These are phyloP conservation scores for Linum lewisii DNA, from an alignment of 345 rosid genomes.

Conservation along the genomic window DNA sequence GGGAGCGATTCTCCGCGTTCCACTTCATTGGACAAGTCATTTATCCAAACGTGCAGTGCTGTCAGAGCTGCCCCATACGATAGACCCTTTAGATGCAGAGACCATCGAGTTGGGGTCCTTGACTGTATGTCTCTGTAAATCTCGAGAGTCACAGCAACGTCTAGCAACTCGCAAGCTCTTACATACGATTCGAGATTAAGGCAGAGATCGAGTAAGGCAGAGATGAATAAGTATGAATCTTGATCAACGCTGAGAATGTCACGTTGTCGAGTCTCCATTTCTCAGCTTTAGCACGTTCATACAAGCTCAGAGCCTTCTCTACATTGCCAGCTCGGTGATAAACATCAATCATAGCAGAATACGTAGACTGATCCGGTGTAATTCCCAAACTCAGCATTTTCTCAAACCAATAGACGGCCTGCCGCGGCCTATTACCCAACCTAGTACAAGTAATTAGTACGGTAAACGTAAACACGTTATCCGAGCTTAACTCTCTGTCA, in stretches of 20 bases:
- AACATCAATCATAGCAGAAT: constrained; percentile 66
- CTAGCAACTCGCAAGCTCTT: constrained; percentile 69
- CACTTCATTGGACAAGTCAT: constrained; percentile 55
- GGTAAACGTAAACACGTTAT: no score
- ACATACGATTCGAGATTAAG: constrained; percentile 59
- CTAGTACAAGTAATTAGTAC: no score
- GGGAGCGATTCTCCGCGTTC: constrained; percentile 73
- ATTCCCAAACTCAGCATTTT: constrained; percentile 58
- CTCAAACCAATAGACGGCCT: no score
- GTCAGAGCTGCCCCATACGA: constrained; percentile 89
- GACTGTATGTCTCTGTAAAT: constrained; percentile 59
- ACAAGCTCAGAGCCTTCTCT: constrained; percentile 69
- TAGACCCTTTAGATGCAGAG: constrained; percentile 68
- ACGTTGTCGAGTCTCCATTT: constrained; percentile 65
- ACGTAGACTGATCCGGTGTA: constrained; percentile 59
- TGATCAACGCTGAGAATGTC: constrained; percentile 66
- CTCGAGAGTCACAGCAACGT: constrained; percentile 56
- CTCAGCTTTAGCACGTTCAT: constrained; percentile 81
- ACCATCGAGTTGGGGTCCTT: constrained; percentile 78
- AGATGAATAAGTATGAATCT: constrained; percentile 66
- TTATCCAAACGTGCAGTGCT: constrained; percentile 80
- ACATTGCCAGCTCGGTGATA: constrained; percentile 70
- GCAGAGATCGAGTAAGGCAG: constrained; percentile 86
- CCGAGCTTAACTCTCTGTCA: no score
- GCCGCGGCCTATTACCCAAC: no score